A percentile compares a stretch with the other conserved stretches of the same genome.
phyloP scores from a whole-genome alignment of 2,329 filamentous ascomycete species.

The Aspergillus hortae region DNA sequence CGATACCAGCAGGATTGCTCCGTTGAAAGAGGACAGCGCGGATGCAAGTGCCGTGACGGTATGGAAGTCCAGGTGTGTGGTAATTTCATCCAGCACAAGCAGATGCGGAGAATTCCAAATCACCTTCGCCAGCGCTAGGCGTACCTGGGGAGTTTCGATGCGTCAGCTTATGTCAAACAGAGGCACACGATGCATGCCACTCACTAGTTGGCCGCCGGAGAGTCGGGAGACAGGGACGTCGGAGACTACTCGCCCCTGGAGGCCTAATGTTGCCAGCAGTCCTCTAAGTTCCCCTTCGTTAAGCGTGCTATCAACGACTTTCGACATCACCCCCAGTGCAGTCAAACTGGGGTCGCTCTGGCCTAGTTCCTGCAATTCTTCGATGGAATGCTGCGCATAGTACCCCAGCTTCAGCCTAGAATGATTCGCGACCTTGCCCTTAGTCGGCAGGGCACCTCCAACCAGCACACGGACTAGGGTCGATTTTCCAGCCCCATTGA shows the following conservation, averaged over 20 bases:
- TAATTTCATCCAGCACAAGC: slow-evolving; percentile 75
- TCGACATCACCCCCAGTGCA: slow-evolving; percentile 60
- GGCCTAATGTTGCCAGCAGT: slow-evolving; percentile 64
- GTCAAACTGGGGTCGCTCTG: slow-evolving; percentile 54
- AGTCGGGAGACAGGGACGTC: slow-evolving; percentile 70
- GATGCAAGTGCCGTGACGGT: slow-evolving; percentile 69
- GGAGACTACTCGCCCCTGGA: slow-evolving; percentile 66
- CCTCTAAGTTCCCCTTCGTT: slow-evolving; percentile 66
- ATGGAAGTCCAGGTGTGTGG: slow-evolving; percentile 80
- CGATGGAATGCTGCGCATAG: slow-evolving; percentile 77
- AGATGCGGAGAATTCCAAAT: slow-evolving; percentile 67
- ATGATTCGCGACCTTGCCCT: slow-evolving; percentile 63
- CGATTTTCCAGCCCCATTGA: slow-evolving; percentile 80
- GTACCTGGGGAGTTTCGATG: slow-evolving; percentile 35
- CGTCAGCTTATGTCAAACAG: not conserved
- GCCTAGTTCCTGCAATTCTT: slow-evolving; percentile 60
- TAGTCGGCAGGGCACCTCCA: slow-evolving; percentile 55
- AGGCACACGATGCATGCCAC: slow-evolving; percentile 17
- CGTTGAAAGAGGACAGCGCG: slow-evolving; percentile 65
- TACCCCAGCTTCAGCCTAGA: slow-evolving; percentile 68
- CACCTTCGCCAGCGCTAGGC: slow-evolving; percentile 65
- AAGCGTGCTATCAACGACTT: slow-evolving; percentile 51
- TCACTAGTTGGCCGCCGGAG: slow-evolving; percentile 74
- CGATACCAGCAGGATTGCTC: slow-evolving; percentile 72
- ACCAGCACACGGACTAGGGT: slow-evolving; percentile 71